Evolutionary conservation across 169 alveolate species (phyloP).

Genomic region (Plasmodium knowlesi): DNA sequence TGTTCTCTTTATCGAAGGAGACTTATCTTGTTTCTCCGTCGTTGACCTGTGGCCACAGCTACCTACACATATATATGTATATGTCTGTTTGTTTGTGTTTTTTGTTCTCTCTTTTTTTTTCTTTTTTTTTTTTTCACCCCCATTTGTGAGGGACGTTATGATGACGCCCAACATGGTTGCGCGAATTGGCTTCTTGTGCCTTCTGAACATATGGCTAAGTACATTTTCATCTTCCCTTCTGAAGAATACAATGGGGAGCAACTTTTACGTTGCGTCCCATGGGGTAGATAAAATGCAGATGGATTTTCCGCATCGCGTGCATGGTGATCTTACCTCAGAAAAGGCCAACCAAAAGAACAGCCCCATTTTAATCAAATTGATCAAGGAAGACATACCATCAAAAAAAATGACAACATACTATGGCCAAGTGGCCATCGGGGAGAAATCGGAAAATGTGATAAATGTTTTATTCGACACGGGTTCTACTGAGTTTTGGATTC

Average conservation of each 20-base stretch:
- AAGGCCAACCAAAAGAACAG: background rate
- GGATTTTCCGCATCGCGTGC: background rate
- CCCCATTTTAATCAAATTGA: constrained; percentile 41
- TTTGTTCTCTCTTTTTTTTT: background rate
- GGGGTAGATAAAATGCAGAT: background rate
- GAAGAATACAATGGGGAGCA: background rate
- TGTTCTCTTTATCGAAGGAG: background rate
- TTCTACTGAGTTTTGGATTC: constrained; percentile 86
- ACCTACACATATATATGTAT: background rate
- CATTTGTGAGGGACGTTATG: background rate
- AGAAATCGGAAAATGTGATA: constrained; percentile 69
- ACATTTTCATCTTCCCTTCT: background rate
- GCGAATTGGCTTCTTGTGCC: background rate
- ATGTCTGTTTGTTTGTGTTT: background rate
- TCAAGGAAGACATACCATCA: constrained; percentile 40
- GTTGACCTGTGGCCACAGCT: background rate
- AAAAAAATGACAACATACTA: constrained; percentile 65
- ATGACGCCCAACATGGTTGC: background rate
- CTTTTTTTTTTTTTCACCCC: background rate
- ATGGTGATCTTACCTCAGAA: background rate
- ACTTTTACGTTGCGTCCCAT: background rate
- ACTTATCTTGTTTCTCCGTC: background rate
- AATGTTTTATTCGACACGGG: constrained; percentile 87
- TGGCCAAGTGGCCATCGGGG: constrained; percentile 67
- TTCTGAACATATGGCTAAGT: background rate